These are phyloP conservation scores for Garcia nutans DNA, from an alignment of 345 rosid genomes.

Conservation along the genomic window DNA sequence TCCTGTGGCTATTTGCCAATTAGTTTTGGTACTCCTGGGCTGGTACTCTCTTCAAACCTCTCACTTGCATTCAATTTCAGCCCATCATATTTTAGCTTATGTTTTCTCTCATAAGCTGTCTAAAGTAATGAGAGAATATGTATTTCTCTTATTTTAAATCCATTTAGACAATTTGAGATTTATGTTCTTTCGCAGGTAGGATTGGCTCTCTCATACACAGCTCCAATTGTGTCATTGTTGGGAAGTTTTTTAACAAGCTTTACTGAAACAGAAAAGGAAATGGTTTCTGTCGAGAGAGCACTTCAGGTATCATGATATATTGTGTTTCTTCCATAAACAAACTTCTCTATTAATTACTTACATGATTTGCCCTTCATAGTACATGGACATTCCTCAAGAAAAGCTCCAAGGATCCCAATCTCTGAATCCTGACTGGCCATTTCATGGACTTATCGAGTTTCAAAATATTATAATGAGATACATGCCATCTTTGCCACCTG, in stretches of 20 bases:
- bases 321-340: background rate
- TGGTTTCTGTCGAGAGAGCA: slow-evolving; percentile 89
- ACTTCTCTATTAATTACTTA: slow-evolving; percentile 17
- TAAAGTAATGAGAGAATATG: background rate
- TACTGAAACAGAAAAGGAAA: slow-evolving; percentile 94
- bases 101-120: background rate
- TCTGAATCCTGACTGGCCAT: slow-evolving; percentile 64
- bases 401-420: slow-evolving; percentile 48
- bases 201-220: slow-evolving; percentile 86
- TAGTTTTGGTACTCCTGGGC: slow-evolving; percentile 79
- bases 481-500: slow-evolving; percentile 67
- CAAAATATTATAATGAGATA: slow-evolving; percentile 79
- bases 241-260: slow-evolving; percentile 90
- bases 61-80: slow-evolving; percentile 6
- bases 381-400: slow-evolving; percentile 90
- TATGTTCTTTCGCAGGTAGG: slow-evolving; percentile 58
- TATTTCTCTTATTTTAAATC: background rate
- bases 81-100: background rate
- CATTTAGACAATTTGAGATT: background rate
- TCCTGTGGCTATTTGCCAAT: slow-evolving; percentile 60
- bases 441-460: slow-evolving; percentile 65
- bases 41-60: slow-evolving; percentile 49
- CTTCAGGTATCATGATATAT: slow-evolving; percentile 54
- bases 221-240: slow-evolving; percentile 77
- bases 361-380: slow-evolving; percentile 40